Conservation (phyloP, 208 protist genomes). For the Acanthamoeba healyi region DNA sequence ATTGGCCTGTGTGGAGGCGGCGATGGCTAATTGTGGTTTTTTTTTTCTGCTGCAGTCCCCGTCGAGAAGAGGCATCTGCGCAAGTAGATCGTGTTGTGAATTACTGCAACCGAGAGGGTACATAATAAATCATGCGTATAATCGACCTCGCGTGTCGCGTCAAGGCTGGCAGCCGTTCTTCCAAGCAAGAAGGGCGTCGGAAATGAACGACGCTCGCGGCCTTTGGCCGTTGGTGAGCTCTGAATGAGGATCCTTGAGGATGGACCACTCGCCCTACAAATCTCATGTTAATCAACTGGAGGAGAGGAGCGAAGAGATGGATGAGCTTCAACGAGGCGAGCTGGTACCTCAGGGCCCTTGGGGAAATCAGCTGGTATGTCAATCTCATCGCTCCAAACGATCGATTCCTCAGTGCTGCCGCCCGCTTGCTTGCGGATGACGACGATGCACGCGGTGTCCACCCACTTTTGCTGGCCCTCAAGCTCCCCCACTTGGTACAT, state of each 20-base stretch:
- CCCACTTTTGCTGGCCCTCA: conserved; percentile 2
- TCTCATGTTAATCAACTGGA: background rate
- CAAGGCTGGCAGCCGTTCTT: too few relatives aligned
- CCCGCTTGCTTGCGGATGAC: background rate
- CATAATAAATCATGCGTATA: conserved; percentile 13
- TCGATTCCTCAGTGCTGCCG: background rate
- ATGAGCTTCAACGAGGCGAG: background rate
- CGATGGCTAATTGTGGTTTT: background rate
- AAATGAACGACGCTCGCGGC: background rate
- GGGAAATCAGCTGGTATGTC: conserved; percentile 34
- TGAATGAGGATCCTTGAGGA: background rate
- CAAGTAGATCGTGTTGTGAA: background rate
- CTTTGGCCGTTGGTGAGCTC: background rate
- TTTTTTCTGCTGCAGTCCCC: conserved; percentile 17
- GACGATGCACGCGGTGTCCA: background rate
- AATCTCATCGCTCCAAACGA: conserved; percentile 4
- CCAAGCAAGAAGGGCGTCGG: background rate
- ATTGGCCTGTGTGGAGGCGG: background rate
- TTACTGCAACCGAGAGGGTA: background rate
- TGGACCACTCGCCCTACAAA: conserved; percentile 6
- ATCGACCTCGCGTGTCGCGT: background rate
- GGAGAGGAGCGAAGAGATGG: background rate
- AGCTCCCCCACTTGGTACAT: background rate
- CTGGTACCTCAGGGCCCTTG: background rate
- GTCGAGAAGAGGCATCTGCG: conserved; percentile 62